Evolutionary conservation across 768 basidiomycete genomes (phyloP), one percentile per base, ranked within the genome.

Genomic region (Dendrothele bispora): DNA sequence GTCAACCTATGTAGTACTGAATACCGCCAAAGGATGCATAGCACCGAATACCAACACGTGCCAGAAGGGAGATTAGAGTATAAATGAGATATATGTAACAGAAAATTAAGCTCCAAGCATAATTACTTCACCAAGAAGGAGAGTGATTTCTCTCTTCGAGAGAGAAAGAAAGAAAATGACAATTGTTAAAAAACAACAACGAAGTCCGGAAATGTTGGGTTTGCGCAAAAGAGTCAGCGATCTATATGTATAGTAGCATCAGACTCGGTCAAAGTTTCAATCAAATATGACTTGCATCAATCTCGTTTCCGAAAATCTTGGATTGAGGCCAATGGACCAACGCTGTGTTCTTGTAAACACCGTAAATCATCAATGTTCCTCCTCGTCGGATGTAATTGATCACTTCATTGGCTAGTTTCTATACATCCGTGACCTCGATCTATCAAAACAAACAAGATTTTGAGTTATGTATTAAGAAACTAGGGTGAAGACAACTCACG

Each of bases 381-480:
- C 84, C 84, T 34, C 84, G 68, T 7, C 85, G 75, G 10, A 90
- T 88, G 58, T 85, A 86, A 67, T 88, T 75, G 66, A 89, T 86
- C 29, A 83, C 67, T 21, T 84, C 80, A 58, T 86, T 80, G 15
- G 84, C 86, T 29, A 90, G 63, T 43, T 75, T 75, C 64, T 86
- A 85, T 24, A 81, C 79, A 30, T 88, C 87, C 1, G 86, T 87
- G 37, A 84, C 86, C 61, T 88, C 86, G 32, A 80, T 53, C 61
- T 66, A 57, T 59, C 43, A n/a, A 65, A 49, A 34, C 58, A 53
- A 27, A 29, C 18, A 3, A 10, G 18, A n/a, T n/a, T n/a, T n/a
- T n/a, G n/a, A n/a, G 18, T 59, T 8, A 51, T 37, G 21, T 30
- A 27, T 49, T 10, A 17, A 12, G 12, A 45, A 10, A 21, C 15